Conservation (phyloP, 306 rosid genomes). For the Vigna reflexopilosa region DNA sequence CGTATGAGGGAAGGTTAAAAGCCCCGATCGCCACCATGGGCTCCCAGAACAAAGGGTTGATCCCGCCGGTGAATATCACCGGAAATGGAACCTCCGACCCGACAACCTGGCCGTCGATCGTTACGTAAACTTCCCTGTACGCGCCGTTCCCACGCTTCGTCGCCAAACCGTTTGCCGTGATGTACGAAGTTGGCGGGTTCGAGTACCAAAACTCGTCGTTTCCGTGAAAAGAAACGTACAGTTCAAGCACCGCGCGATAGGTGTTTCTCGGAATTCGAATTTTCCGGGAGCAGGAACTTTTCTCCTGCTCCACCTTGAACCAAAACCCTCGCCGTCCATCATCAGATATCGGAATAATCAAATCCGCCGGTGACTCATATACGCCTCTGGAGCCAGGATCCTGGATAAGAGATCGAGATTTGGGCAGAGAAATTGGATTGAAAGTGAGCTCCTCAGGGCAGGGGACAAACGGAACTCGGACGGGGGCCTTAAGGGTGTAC, state of each 20-base stretch:
- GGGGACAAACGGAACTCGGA: slow-evolving; percentile 31
- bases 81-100: slow-evolving; percentile 85
- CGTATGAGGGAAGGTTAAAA: slow-evolving; percentile 72
- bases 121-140: slow-evolving; percentile 69
- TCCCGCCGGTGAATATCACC: slow-evolving; percentile 83
- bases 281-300: slow-evolving; percentile 26
- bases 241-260: slow-evolving; percentile 61
- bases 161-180: slow-evolving; percentile 54
- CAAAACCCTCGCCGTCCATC: slow-evolving; percentile 69
- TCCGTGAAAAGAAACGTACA: slow-evolving; percentile 79
- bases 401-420: slow-evolving; percentile 31
- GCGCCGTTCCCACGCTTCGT: slow-evolving; percentile 81
- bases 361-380: slow-evolving; percentile 64
- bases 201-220: slow-evolving; percentile 95
- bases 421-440: background rate
- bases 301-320: slow-evolving; percentile 68
- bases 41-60: slow-evolving; percentile 82
- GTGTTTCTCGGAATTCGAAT: slow-evolving; percentile 70
- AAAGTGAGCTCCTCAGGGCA: background rate
- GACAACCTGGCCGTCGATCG: slow-evolving; percentile 65
- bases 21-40: slow-evolving; percentile 89
- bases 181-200: slow-evolving; percentile 73
- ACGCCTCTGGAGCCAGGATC: slow-evolving; percentile 26
- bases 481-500: slow-evolving; percentile 32
- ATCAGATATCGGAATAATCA: slow-evolving; percentile 75